phyloP scores from a whole-genome alignment of 169 alveolate genomes.

The Plasmodium billcollinsi region DNA sequence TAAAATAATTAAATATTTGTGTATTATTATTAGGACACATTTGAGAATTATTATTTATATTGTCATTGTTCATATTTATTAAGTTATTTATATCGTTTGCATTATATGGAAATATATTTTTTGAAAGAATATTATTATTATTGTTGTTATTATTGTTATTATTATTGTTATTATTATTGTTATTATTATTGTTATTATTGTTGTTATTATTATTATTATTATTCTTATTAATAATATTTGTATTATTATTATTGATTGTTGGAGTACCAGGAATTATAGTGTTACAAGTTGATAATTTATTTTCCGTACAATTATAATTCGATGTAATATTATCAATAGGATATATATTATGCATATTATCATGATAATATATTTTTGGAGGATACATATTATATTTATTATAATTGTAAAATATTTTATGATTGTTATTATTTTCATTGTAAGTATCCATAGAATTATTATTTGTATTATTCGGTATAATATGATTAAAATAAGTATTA shows the following conservation, averaged over 20 bases:
- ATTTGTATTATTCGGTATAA: constrained; percentile 2
- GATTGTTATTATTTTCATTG: constrained; percentile 8
- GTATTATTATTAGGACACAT: constrained; percentile 15
- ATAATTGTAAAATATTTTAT: constrained; percentile 2
- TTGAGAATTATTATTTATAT: not conserved
- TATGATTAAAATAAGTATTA: not conserved
- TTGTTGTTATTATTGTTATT: no score
- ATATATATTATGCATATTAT: constrained; percentile 5
- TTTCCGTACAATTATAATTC: not conserved
- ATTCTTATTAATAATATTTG: not conserved
- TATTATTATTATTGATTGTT: not conserved
- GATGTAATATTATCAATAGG: not conserved
- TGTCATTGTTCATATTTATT: not conserved
- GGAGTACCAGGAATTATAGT: not conserved
- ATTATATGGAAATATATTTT: constrained; percentile 2
- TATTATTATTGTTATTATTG: not conserved
- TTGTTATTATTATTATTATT: not conserved
- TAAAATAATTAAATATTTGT: constrained; percentile 29
- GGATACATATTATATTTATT: constrained; percentile 8
- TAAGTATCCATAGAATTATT: not conserved
- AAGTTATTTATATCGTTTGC: not conserved
- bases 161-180: no score
- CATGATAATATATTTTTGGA: constrained; percentile 5
- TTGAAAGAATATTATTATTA: not conserved
- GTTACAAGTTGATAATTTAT: not conserved